Conservation (phyloP, 805 yeast genomes). For the Ogataea saltuana region DNA sequence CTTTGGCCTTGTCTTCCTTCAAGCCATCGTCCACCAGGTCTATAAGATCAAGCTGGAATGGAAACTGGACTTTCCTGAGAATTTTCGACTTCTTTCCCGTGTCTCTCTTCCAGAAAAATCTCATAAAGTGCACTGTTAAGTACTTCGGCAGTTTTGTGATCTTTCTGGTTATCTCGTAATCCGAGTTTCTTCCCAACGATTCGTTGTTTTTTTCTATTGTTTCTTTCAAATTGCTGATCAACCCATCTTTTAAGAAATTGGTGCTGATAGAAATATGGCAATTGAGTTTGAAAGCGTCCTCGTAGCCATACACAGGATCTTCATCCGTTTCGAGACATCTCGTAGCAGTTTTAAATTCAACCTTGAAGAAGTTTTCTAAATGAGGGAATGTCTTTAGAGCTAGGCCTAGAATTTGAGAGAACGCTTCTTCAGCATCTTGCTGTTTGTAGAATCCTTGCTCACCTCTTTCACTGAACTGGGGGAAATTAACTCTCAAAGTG, state of each 20-base stretch:
- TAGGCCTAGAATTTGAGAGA: constrained; percentile 68
- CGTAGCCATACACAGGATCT: constrained; percentile 45
- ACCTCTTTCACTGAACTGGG: constrained; percentile 87
- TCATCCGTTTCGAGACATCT: constrained; percentile 59
- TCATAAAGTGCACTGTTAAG: constrained; percentile 86
- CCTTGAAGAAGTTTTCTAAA: constrained; percentile 58
- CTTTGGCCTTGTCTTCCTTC: constrained; percentile 61
- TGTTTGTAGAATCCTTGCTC: constrained; percentile 76
- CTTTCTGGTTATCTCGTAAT: constrained; percentile 58
- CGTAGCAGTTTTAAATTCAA: constrained; percentile 62
- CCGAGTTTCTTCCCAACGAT: constrained; percentile 67
- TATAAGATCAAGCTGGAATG: constrained; percentile 85
- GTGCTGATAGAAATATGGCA: constrained; percentile 88
- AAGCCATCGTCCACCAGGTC: constrained; percentile 84
- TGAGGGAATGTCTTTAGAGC: constrained; percentile 51
- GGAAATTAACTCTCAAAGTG: constrained; percentile 65
- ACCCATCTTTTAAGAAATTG: constrained; percentile 85
- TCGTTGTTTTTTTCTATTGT: constrained; percentile 75
- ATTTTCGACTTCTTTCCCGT: constrained; percentile 90
- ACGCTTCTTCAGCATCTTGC: constrained; percentile 98
- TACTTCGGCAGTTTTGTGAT: constrained; percentile 83
- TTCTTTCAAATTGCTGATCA: constrained; percentile 72
- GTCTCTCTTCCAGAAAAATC: constrained; percentile 95
- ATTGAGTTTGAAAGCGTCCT: constrained; percentile 68
- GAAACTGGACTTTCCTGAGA: constrained; percentile 90